phyloP scores from a whole-genome alignment of 768 basidiomycete species.

The Russula sp. region DNA sequence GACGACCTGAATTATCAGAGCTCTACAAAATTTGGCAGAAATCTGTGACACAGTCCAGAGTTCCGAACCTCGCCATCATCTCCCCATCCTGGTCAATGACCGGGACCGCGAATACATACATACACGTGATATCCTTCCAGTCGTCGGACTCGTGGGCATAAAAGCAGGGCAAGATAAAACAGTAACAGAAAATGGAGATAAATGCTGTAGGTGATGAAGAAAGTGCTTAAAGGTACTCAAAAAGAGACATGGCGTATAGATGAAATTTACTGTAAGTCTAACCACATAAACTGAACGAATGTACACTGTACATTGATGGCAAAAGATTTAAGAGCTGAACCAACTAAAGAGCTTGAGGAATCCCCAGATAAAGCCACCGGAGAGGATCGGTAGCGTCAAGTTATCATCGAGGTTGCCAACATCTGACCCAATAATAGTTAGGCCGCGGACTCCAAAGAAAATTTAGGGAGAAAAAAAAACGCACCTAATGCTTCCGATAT shows the following conservation, averaged over 20 bases:
- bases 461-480: slow-evolving; percentile 28
- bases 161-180: not conserved
- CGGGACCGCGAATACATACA: slow-evolving; percentile 3
- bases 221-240: not conserved
- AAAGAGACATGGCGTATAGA: not conserved
- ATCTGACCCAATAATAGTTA: slow-evolving; percentile 41
- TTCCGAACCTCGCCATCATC: not conserved
- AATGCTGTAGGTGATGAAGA: not conserved
- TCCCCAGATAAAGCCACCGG: slow-evolving; percentile 65
- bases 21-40: slow-evolving; percentile 3
- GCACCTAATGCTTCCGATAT: slow-evolving; percentile 85
- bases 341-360: slow-evolving; percentile 41
- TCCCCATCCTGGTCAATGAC: not conserved
- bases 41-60: not conserved
- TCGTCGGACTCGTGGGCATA: not conserved
- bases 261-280: slow-evolving; percentile 13
- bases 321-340: slow-evolving; percentile 25
- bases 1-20: slow-evolving; percentile 1
- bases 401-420: slow-evolving; percentile 85
- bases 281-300: not conserved
- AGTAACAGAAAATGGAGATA: not conserved
- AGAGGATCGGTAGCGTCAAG: slow-evolving; percentile 80
- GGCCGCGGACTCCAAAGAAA: not conserved
- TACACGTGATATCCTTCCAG: slow-evolving; percentile 17
- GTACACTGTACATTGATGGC: not conserved